Evolutionary conservation across 1,284 basidiomycete species (phyloP), one percentile per base, ranked within the genome.

Genomic region (Boletus mariae): DNA sequence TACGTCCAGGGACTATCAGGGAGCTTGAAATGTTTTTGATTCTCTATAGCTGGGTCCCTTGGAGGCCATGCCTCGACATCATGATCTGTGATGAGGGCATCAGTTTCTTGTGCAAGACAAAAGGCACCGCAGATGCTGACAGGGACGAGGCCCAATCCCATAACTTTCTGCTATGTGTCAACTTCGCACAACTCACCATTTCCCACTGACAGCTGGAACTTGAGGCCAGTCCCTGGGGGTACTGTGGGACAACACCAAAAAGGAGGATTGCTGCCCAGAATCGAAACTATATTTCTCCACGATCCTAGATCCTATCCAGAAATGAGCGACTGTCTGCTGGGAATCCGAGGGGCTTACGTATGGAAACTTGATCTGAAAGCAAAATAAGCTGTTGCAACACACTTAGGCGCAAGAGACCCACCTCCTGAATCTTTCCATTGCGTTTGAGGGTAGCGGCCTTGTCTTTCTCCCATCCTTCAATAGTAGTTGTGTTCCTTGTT

Each of bases 391-490:
- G 29, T 34, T 49, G 49, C 2, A 51, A 3, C 11, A 43, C 6
- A 32, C 45, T 37, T 32, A 45, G n/a, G 52, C 34, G 41, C 13
- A 42, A 42, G 42, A 41, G 28, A 64, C 77, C 26, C 57, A 90
- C 89, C 72, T 94, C 90, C 49, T 79, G 82, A 57, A 98, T 89
- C 71, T 90, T 90, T 1, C 95, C 96, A 55, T 89, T 75, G 12
- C 90, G 82, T 44, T 94, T 83, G 61, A 98, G 80, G 0, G 85
- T 91, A 5, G 92, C 87, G 0, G 87, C 92, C 69, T 91, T 94
- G 66, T 99, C 94, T 73, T 98, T 98, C 70, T 99, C 97, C 92
- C 93, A 97, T 1, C 90, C 85, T 73, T 99, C 96, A 53, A 99
- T 97, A 0, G 96, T 98, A 0, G 96, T 99, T 11, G 87, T 87